Base-by-base conservation (phyloP, 495 filamentous ascomycete species). In the Bathelium albidoporum region DNA sequence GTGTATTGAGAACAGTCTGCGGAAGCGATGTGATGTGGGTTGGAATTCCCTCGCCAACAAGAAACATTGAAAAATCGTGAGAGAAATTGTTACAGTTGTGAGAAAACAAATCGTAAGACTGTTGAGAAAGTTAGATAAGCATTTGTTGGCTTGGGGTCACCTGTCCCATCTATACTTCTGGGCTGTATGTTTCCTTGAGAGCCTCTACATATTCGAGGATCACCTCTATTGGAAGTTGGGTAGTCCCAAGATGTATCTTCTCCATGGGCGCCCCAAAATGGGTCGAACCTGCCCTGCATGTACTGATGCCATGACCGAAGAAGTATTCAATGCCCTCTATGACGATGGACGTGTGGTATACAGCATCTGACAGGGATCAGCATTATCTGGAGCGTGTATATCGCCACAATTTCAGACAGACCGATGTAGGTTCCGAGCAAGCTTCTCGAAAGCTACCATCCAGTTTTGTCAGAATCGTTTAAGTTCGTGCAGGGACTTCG, bases 61-160 rank as follows among this genome's bases (percentile, higher is more conserved):
- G 78, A 63, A 98, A 97, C 78, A 87, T 95, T 55, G 88, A 76
- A 66, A 98, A 83, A 65, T 97, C 94, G 70, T 97, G 92, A 3
- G 90, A 89, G 74, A 98, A 98, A 78, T 97, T 97, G 76, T 98
- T 97, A 82, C 94, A 97, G 71, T 98, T 98, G 70, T 96, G 92
- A 41, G 87, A 78, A 73, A 90, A 90, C 2, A 96, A 78, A 72
- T 95, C 89, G 70, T 97, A 97, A 0, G 89, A 90, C 49, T 55
- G 24, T 7, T 12, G 22, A 20, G 44, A 49, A 16, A 49, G 18
- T 49, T 20, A 52, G 28, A 22, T 63, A 28, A 59, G 29, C 7
- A 22, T 20, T 24, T 16, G 24, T 22, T 18, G 24, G 12, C 11
- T 31, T 64, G 7, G 18, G 49, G 12, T 12, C 18, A 44, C 5